Base-by-base conservation (phyloP, 805 yeast genomes). In the Teunomyces funiuensis region DNA sequence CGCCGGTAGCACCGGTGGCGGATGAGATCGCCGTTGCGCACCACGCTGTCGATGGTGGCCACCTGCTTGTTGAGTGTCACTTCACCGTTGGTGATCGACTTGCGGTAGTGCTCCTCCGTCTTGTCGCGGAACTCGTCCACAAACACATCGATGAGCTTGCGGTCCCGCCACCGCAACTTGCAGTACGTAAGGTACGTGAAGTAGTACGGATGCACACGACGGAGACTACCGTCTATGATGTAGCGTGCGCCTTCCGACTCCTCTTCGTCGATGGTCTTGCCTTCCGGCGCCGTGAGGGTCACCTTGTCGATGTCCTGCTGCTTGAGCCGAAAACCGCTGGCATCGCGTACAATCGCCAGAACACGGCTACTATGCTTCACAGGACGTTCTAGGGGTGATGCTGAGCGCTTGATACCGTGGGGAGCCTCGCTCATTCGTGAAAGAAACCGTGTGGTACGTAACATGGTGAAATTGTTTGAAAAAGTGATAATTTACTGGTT, bases 111-210 rank as follows among this genome's bases (percentile, higher is more conserved):
- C 7, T 71, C 76, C 28, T 77, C 77, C 9, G 82, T 80, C 43
- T 85, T 71, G 53, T 90, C 93, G 44, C 99, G 69, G 57, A 95
- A 93, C 61, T 93, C 99, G 26, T 74, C 74, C 4, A 80, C 66
- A 55, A 95, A 93, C 2, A 93, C 80, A 42, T 93, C 97, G 4
- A 88, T 49, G 25, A 93, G 61, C 15, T 80, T 80, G n/a, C 88
- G 69, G 52, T 84, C 90, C 51, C 91, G 74, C 99, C 99, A 93
- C 55, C 99, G 72, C 57, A 76, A 66, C 61, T 93, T 93, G 63
- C 97, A 90, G 57, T 83, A 87, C 0, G 99, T 93, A 62, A 88
- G 71, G 57, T 93, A 91, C 0, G 96, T 89, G 69, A 79, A 91
- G 55, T 74, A 85, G 59, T 93, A 93, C 0, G 99, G 98, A 1